These are phyloP conservation scores for Miamiensis avidus DNA, from an alignment of 169 alveolate genomes.

Conservation along the genomic window DNA sequence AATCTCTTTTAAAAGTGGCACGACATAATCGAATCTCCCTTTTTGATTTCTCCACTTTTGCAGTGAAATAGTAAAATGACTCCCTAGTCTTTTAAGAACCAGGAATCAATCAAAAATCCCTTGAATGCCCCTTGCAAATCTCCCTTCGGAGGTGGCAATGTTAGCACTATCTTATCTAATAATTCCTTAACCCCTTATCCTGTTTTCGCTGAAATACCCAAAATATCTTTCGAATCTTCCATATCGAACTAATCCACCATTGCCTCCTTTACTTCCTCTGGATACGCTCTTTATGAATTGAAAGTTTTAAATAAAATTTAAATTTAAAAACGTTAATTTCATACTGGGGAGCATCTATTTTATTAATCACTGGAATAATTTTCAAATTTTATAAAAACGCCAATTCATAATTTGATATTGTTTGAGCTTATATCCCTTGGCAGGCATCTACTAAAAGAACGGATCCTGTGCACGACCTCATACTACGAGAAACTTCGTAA, in stretches of 20 bases:
- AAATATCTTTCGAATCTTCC: conserved; percentile 74
- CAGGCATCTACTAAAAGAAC: conserved; percentile 92
- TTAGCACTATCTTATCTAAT: conserved; percentile 74
- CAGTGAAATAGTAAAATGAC: conserved; percentile 79
- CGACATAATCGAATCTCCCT: conserved; percentile 45
- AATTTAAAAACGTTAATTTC: too few relatives aligned
- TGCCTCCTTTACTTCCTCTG: conserved; percentile 47
- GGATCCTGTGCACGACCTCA: conserved; percentile 94
- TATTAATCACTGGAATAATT: conserved; percentile 94
- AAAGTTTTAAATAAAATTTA: too few relatives aligned
- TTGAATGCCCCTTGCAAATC: conserved; percentile 70
- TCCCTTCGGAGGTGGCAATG: conserved; percentile 85
- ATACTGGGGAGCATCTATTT: conserved; percentile 84
- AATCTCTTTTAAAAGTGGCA: conserved; percentile 53
- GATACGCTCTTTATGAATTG: conserved; percentile 33
- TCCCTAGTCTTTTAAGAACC: conserved; percentile 90
- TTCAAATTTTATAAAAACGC: conserved; percentile 86
- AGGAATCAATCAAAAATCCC: conserved; percentile 92
- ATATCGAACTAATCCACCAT: conserved; percentile 49
- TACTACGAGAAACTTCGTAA: conserved; percentile 93
- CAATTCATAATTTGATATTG: conserved; percentile 85
- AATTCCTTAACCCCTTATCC: conserved; percentile 85
- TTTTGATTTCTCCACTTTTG: conserved; percentile 55
- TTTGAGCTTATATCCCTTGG: conserved; percentile 95
- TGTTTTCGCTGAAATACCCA: conserved; percentile 88